A percentile compares a stretch with the other conserved stretches of the same genome.
Evolutionary conservation across 306 rosid genomes (phyloP).

Genomic region (Dicorynia guianensis): DNA sequence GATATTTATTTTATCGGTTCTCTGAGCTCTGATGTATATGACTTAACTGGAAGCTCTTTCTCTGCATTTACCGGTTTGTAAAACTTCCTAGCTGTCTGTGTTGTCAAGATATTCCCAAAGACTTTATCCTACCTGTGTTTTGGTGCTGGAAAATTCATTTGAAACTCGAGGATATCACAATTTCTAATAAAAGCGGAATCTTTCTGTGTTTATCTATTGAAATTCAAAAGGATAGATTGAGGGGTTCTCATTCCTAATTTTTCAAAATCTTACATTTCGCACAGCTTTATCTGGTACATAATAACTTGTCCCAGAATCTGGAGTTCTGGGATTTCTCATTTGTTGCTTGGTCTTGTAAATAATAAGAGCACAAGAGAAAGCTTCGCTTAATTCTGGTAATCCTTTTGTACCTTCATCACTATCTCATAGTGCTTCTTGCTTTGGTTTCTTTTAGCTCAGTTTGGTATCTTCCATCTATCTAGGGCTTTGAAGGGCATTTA

Average conservation of each 20-base stretch:
- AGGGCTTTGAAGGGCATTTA: not conserved
- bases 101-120: not conserved
- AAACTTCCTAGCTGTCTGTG: not conserved
- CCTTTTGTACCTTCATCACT: not conserved
- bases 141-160: not conserved
- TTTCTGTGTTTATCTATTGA: not conserved
- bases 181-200: slow-evolving; percentile 1
- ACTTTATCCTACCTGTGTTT: not conserved
- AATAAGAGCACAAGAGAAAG: not conserved
- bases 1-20: not conserved
- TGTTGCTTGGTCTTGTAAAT: not conserved
- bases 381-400: slow-evolving; percentile 22
- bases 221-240: not conserved
- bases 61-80: not conserved
- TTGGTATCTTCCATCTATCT: not conserved
- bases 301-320: not conserved
- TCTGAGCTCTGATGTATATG: not conserved
- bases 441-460: too few relatives aligned
- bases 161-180: not conserved
- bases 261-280: not conserved
- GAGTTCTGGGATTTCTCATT: not conserved
- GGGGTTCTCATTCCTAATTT: slow-evolving; percentile 11
- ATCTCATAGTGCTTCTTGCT: not conserved
- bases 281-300: too few relatives aligned
- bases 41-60: not conserved